Base-by-base conservation (phyloP, 2,329 filamentous ascomycete genomes). In the Botrytis aclada region DNA sequence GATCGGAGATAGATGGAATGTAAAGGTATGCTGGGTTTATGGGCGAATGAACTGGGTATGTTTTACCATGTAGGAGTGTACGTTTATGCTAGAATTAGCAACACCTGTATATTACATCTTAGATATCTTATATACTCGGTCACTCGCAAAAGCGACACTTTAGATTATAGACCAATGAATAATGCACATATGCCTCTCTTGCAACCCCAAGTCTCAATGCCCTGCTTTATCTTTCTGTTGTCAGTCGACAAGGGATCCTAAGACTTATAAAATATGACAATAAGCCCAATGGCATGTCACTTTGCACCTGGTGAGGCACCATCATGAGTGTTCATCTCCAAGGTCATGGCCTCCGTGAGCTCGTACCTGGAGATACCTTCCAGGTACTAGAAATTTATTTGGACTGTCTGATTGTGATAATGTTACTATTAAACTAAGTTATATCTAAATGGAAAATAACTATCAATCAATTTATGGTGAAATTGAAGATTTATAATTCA, bases 71-170 rank as follows among this genome's bases (percentile, higher is more conserved):
- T 70, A 51, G 37, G 41, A 47, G 32, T 66, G 62, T 72, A 65
- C 41, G 47, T 72, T 66, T 67, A 54, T 62, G 71, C 62, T 73
- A 63, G 54, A 72, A 67, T 56, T 63, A 47, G 43, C 62, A 54
- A 29, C 58, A 51, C 58, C 45, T 74, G 73, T 72, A 74, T 54
- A 72, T 47, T 67, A 56, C 34, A 10, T 41, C 65, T 54, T 69
- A 66, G 67, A 70, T n/a, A 41, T 62, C 37, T 41, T 47, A 45
- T 62, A 71, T 32, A 69, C 39, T 60, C 64, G 56, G 61, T 34
- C 65, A 74, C 41, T 43, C 64, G 47, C 45, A 18, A 41, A 67
- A 56, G 64, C 22, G 63, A 67, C 66, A 29, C 22, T 70, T 45
- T 47, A 63, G 37, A 70, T 47, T 39, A 60, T 61, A 45, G 45